Conservation (phyloP, 495 filamentous ascomycete species). For the Cryomyces minteri region DNA sequence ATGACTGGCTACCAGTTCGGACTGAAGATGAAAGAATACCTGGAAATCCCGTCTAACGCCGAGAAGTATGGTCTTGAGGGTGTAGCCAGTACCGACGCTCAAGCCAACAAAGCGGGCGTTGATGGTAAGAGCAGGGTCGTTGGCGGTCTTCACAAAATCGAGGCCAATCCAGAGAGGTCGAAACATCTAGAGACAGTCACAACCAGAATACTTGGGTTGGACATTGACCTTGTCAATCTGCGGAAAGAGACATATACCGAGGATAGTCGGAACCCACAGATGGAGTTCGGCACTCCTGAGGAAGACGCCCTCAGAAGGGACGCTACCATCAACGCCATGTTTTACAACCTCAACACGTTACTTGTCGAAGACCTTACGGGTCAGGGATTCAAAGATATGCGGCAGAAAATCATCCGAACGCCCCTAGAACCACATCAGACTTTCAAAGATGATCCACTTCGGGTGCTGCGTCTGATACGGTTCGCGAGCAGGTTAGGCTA, state of each 20-base stretch:
- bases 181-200: constrained; percentile 94
- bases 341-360: constrained; percentile 72
- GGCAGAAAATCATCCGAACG: constrained; percentile 54
- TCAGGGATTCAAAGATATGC: constrained; percentile 56
- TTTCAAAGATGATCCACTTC: constrained; percentile 84
- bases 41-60: constrained; percentile 22
- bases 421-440: constrained; percentile 81
- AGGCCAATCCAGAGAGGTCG: constrained; percentile 84
- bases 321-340: constrained; percentile 88
- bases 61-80: constrained; percentile 21
- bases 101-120: constrained; percentile 6
- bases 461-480: constrained; percentile 73
- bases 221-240: constrained; percentile 88
- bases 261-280: constrained; percentile 72
- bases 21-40: constrained; percentile 40
- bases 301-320: constrained; percentile 85
- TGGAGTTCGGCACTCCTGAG: constrained; percentile 83
- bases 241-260: constrained; percentile 77
- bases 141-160: constrained; percentile 24
- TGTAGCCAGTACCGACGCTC: constrained; percentile 7
- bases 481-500: constrained; percentile 84
- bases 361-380: constrained; percentile 72
- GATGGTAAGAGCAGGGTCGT: constrained; percentile 13
- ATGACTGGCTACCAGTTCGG: constrained; percentile 86
- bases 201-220: constrained; percentile 66